Evolutionary conservation across 2,329 filamentous ascomycete genomes (phyloP).

Genomic region (Colletotrichum ledebouriae): DNA sequence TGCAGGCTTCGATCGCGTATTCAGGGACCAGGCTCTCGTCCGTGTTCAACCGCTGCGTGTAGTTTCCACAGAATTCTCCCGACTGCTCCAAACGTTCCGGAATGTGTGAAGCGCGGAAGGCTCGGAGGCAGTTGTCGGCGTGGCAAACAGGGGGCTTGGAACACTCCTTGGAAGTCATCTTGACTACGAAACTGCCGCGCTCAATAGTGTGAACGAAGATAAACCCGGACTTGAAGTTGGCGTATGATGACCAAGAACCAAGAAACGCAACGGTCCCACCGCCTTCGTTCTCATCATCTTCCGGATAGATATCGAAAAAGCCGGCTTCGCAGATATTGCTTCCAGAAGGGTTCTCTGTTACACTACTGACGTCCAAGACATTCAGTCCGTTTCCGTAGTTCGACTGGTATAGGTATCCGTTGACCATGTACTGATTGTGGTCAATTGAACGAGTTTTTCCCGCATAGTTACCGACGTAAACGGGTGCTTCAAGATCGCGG

Average conservation of each 20-base stretch:
- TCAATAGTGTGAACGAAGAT: slow-evolving; percentile 46
- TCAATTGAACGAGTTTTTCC: slow-evolving; percentile 49
- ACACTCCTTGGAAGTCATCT: slow-evolving; percentile 44
- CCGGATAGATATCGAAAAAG: slow-evolving; percentile 62
- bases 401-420: slow-evolving; percentile 58
- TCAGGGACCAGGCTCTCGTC: slow-evolving; percentile 40
- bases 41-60: slow-evolving; percentile 27
- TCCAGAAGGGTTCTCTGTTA: slow-evolving; percentile 53
- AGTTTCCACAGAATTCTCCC: slow-evolving; percentile 43
- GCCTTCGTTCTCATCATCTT: slow-evolving; percentile 44
- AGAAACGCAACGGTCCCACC: slow-evolving; percentile 44
- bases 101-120: slow-evolving; percentile 41
- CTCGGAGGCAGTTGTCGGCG: slow-evolving; percentile 45
- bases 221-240: slow-evolving; percentile 45
- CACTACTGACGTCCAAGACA: slow-evolving; percentile 50
- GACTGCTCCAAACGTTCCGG: slow-evolving; percentile 44
- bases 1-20: slow-evolving; percentile 43
- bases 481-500: slow-evolving; percentile 54
- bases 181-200: slow-evolving; percentile 45
- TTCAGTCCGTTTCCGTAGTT: slow-evolving; percentile 60
- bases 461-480: slow-evolving; percentile 57
- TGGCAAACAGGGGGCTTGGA: slow-evolving; percentile 39
- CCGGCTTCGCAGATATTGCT: slow-evolving; percentile 57
- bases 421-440: slow-evolving; percentile 59
- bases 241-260: slow-evolving; percentile 44